Conservation (phyloP, 2,329 filamentous ascomycete genomes). For the Botryotinia convoluta region DNA sequence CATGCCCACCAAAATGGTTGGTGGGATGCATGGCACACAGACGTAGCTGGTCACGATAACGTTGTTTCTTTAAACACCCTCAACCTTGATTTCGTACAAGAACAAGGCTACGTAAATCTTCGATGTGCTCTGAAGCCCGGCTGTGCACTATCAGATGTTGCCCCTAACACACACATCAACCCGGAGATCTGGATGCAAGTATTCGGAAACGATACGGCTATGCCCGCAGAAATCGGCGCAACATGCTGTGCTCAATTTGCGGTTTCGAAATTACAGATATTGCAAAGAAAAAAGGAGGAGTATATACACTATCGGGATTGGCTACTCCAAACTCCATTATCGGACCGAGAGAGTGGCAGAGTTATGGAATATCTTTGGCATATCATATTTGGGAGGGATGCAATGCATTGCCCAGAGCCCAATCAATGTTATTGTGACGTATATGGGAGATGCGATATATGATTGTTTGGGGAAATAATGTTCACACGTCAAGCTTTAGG, state of each 20-base stretch:
- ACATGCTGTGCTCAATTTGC: constrained; percentile 66
- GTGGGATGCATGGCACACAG: constrained; percentile 33
- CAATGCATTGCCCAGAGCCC: constrained; percentile 30
- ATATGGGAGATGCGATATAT: constrained; percentile 35
- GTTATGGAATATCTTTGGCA: constrained; percentile 67
- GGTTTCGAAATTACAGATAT: constrained; percentile 53
- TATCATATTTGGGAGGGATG: constrained; percentile 56
- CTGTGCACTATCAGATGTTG: constrained; percentile 40
- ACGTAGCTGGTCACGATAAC: constrained; percentile 23
- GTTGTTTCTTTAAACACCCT: constrained; percentile 37
- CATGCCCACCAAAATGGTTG: constrained; percentile 48
- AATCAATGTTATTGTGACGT: constrained; percentile 37
- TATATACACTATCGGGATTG: constrained; percentile 58
- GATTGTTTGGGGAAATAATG: constrained; percentile 20
- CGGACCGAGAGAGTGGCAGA: constrained; percentile 55
- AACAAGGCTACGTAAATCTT: constrained; percentile 57
- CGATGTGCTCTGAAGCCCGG: constrained; percentile 58
- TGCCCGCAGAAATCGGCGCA: constrained; percentile 49
- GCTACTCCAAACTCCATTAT: constrained; percentile 53
- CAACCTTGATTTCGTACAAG: constrained; percentile 41
- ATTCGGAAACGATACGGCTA: constrained; percentile 24
- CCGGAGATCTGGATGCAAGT: constrained; percentile 40
- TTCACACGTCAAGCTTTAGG: neutral
- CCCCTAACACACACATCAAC: constrained; percentile 46
- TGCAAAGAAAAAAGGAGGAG: constrained; percentile 47